These are phyloP conservation scores for Solanum megistacrolobum DNA, from an alignment of 257 asterid species.

Conservation along the genomic window DNA sequence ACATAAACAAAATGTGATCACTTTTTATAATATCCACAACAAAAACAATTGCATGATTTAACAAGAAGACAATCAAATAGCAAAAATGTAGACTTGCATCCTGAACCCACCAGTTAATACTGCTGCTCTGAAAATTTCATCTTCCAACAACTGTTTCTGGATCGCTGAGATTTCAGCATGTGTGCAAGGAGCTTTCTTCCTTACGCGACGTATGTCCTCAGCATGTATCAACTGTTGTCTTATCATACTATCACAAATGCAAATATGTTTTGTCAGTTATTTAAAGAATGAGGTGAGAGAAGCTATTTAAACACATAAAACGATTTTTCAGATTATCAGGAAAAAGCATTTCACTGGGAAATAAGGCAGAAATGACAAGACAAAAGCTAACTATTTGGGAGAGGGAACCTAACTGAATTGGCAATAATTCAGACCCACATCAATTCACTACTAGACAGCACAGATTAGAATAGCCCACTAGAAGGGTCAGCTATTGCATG, in stretches of 20 bases:
- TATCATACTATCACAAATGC: constrained; percentile 42
- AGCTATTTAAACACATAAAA: neutral
- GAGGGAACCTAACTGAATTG: neutral
- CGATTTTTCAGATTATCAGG: neutral
- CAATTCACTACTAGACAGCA: neutral
- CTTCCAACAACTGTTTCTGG: constrained; percentile 52
- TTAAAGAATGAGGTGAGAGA: neutral
- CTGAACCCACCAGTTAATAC: constrained; percentile 45
- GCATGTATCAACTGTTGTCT: constrained; percentile 62
- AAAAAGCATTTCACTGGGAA: neutral
- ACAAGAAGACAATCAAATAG: neutral
- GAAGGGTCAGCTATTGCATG: neutral
- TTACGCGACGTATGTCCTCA: constrained; percentile 67
- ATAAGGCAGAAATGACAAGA: neutral
- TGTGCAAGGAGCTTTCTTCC: constrained; percentile 91
- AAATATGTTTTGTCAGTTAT: constrained; percentile 7
- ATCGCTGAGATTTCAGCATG: constrained; percentile 60
- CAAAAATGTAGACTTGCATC: neutral
- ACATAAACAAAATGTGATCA: neutral
- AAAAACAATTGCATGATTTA: neutral
- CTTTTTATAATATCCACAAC: neutral
- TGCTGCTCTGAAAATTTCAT: constrained; percentile 48
- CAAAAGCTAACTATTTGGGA: neutral
- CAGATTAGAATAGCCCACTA: neutral
- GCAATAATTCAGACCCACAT: neutral